A percentile compares a stretch with the other conserved stretches of the same genome.
Evolutionary conservation across 2,329 filamentous ascomycete species (phyloP).

Genomic region (Sporothrix luriei): DNA sequence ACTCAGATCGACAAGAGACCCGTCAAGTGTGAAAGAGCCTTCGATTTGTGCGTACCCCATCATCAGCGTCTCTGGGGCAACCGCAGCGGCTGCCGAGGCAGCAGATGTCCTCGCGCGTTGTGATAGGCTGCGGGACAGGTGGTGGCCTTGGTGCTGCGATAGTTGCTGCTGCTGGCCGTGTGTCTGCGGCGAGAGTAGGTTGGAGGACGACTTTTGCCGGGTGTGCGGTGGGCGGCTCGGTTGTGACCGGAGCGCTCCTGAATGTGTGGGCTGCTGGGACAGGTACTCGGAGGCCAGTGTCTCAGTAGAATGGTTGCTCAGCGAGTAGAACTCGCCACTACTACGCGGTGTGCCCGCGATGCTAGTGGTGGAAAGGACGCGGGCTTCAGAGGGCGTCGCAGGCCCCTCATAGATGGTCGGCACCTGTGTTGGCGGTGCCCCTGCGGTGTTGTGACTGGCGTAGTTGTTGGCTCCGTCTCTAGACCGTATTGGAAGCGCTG

Average conservation of each 20-base stretch:
- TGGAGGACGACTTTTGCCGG: conserved; percentile 48
- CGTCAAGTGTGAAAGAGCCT: conserved; percentile 88
- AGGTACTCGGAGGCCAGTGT: conserved; percentile 89
- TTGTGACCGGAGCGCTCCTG: conserved; percentile 51
- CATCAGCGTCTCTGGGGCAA: conserved; percentile 76
- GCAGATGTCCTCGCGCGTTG: conserved; percentile 39
- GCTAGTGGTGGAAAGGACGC: conserved; percentile 77
- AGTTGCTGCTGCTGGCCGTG: conserved; percentile 27
- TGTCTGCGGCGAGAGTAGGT: conserved; percentile 31
- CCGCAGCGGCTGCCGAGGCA: conserved; percentile 23
- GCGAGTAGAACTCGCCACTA: conserved; percentile 91
- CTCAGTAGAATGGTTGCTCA: conserved; percentile 94
- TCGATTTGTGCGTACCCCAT: conserved; percentile 97
- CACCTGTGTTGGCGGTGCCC: conserved; percentile 39
- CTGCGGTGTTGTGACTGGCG: not conserved
- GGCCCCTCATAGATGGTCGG: conserved; percentile 55
- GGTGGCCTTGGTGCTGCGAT: conserved; percentile 31
- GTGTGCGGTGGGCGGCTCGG: conserved; percentile 47
- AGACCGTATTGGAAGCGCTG: conserved; percentile 47
- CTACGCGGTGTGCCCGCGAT: conserved; percentile 79
- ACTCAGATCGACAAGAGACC: conserved; percentile 82
- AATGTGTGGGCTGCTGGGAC: conserved; percentile 50
- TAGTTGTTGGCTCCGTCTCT: conserved; percentile 42
- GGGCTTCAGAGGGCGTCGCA: conserved; percentile 55
- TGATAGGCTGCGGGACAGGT: conserved; percentile 48